Evolutionary conservation across 2,329 filamentous ascomycete genomes (phyloP).

Genomic region (Claviceps africana): DNA sequence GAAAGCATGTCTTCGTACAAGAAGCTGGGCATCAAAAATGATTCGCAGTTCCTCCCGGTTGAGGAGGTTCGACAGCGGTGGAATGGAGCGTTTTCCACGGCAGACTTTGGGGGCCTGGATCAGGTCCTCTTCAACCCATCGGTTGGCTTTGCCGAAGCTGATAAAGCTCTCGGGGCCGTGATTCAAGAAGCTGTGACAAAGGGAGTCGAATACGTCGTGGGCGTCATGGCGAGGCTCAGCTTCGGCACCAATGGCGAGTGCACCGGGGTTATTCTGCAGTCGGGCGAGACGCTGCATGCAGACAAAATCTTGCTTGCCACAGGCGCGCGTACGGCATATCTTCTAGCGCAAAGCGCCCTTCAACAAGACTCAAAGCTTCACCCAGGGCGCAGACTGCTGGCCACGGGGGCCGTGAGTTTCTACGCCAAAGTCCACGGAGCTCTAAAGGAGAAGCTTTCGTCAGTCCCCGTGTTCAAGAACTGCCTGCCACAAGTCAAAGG

Average conservation of each 20-base stretch:
- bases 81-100: slow-evolving; percentile 41
- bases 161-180: slow-evolving; percentile 39
- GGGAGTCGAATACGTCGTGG: slow-evolving; percentile 41
- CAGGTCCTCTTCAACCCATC: slow-evolving; percentile 43
- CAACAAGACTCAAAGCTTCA: slow-evolving; percentile 31
- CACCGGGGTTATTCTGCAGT: slow-evolving; percentile 33
- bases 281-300: slow-evolving; percentile 32
- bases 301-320: slow-evolving; percentile 40
- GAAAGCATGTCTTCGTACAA: slow-evolving; percentile 27
- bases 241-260: slow-evolving; percentile 33
- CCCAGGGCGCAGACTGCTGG: slow-evolving; percentile 36
- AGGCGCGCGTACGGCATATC: slow-evolving; percentile 40
- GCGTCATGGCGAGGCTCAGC: slow-evolving; percentile 30
- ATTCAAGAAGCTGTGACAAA: slow-evolving; percentile 35
- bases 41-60: slow-evolving; percentile 26
- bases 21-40: slow-evolving; percentile 24
- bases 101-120: slow-evolving; percentile 40
- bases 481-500: slow-evolving; percentile 27
- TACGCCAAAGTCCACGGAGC: slow-evolving; percentile 23
- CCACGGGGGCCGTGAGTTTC: slow-evolving; percentile 38
- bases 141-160: slow-evolving; percentile 46
- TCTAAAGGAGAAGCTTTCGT: slow-evolving; percentile 32
- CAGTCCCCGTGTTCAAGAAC: slow-evolving; percentile 40
- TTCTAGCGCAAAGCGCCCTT: slow-evolving; percentile 38
- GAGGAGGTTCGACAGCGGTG: slow-evolving; percentile 40